A percentile compares a stretch with the other conserved stretches of the same genome.
These are phyloP conservation scores for Calonectria naviculata DNA, from an alignment of 2,329 filamentous ascomycete species.

Conservation along the genomic window DNA sequence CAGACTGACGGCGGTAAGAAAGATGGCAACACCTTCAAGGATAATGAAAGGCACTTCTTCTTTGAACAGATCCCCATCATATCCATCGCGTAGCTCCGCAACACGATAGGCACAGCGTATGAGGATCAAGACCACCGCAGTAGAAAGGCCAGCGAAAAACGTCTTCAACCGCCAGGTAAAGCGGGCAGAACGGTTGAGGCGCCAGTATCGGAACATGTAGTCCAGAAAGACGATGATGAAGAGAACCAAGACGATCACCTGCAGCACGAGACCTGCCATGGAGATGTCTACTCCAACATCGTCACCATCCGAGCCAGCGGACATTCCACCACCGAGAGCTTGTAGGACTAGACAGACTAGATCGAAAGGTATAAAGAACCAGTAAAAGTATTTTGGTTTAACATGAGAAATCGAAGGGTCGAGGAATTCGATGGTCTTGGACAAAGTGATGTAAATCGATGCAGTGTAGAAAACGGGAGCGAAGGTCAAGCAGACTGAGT, in stretches of 20 bases:
- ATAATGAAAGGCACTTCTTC: conserved; percentile 64
- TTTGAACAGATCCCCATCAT: conserved; percentile 64
- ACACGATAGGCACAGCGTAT: conserved; percentile 73
- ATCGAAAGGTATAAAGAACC: conserved; percentile 66
- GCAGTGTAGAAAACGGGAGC: conserved; percentile 64
- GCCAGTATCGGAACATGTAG: conserved; percentile 59
- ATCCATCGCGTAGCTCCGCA: conserved; percentile 73
- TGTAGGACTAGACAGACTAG: conserved; percentile 67
- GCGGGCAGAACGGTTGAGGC: conserved; percentile 34
- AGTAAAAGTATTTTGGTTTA: conserved; percentile 55
- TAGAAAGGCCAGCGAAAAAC: conserved; percentile 63
- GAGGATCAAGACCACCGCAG: conserved; percentile 69
- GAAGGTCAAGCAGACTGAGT: conserved; percentile 65
- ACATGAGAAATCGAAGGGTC: conserved; percentile 54
- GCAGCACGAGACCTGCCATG: conserved; percentile 66
- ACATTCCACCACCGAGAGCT: conserved; percentile 66
- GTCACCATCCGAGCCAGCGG: conserved; percentile 54
- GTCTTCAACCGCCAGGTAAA: conserved; percentile 43
- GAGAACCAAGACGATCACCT: conserved; percentile 64
- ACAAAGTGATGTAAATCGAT: conserved; percentile 73
- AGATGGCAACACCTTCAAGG: conserved; percentile 60
- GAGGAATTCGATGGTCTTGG: conserved; percentile 53
- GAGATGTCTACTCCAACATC: conserved; percentile 50
- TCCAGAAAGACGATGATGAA: conserved; percentile 62
- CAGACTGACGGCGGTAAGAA: conserved; percentile 49